Evolutionary conservation across 2,329 filamentous ascomycete genomes (phyloP).

Genomic region (Aphanoascus verrucosus): DNA sequence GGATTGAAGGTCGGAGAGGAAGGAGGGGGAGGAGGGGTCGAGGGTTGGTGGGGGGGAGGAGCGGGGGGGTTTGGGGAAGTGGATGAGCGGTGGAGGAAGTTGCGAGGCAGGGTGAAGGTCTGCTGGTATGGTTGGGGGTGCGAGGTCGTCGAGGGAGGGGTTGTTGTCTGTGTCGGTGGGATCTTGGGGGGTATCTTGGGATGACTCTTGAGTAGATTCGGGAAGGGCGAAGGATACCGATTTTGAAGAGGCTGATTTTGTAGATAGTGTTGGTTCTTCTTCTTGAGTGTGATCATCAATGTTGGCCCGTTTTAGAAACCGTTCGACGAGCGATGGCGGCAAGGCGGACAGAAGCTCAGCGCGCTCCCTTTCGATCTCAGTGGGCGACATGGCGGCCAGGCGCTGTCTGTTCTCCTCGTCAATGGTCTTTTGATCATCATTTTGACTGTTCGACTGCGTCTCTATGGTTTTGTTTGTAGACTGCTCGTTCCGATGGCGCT

Average conservation of each 20-base stretch:
- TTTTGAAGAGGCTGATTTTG: conserved; percentile 17
- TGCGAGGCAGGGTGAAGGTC: conserved; percentile 35
- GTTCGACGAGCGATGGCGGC: conserved; percentile 64
- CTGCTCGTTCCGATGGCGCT: conserved; percentile 47
- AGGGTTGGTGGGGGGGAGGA: conserved; percentile 54
- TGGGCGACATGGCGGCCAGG: conserved; percentile 65
- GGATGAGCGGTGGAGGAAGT: conserved; percentile 27
- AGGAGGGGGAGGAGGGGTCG: conserved; percentile 71
- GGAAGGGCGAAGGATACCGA: conserved; percentile 21
- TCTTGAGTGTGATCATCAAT: conserved; percentile 49
- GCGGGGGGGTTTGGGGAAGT: conserved; percentile 38
- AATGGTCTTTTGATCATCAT: conserved; percentile 60
- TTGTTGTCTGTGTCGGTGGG: conserved; percentile 10
- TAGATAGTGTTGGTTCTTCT: neutral
- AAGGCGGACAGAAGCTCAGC: conserved; percentile 69
- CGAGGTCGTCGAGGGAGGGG: conserved; percentile 24
- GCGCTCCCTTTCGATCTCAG: conserved; percentile 71
- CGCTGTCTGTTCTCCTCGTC: conserved; percentile 69
- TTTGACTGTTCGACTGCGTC: conserved; percentile 22
- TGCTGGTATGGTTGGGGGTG: conserved; percentile 27
- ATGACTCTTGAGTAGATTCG: conserved; percentile 12
- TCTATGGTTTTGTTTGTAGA: conserved; percentile 15
- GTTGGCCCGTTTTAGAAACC: conserved; percentile 63
- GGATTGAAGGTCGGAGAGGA: conserved; percentile 70
- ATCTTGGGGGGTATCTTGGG: conserved; percentile 6